Evolutionary conservation across 805 yeast species (phyloP).

Genomic region (Starmerella davenportii): DNA sequence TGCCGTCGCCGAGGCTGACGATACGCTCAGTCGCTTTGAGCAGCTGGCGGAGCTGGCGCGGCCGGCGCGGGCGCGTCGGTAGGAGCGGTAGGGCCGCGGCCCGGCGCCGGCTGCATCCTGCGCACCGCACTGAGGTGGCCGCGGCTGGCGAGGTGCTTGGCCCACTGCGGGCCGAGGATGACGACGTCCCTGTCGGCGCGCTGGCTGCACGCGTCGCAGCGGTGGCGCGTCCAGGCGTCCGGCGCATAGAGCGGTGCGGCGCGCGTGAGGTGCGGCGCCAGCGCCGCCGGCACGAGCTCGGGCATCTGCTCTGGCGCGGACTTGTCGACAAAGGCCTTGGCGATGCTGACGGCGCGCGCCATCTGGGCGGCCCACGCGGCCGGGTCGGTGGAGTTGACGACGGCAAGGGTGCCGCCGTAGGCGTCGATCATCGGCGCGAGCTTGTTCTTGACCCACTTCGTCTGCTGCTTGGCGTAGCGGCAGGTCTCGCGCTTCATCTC

Average conservation of each 20-base stretch:
- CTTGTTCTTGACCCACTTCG: slow-evolving; percentile 72
- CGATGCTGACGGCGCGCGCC: slow-evolving; percentile 36
- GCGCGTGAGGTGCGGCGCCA: background rate
- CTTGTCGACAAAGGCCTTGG: slow-evolving; percentile 25
- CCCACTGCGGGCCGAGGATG: slow-evolving; percentile 60
- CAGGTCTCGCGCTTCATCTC: slow-evolving; percentile 68
- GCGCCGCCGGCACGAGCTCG: background rate
- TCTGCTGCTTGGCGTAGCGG: slow-evolving; percentile 72
- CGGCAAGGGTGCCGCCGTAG: slow-evolving; percentile 37
- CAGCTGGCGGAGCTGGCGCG: background rate
- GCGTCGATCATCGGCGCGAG: slow-evolving; percentile 41
- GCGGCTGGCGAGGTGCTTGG: slow-evolving; percentile 46
- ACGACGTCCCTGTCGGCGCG: slow-evolving; percentile 32
- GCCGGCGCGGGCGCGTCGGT: too few relatives aligned
- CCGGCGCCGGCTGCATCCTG: too few relatives aligned
- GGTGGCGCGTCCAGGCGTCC: slow-evolving; percentile 44
- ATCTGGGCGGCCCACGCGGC: slow-evolving; percentile 32
- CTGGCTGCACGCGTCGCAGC: slow-evolving; percentile 49
- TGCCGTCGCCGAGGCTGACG: background rate
- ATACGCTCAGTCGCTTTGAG: background rate
- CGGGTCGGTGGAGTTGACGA: slow-evolving; percentile 65
- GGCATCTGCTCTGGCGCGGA: background rate
- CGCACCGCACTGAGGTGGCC: slow-evolving; percentile 49
- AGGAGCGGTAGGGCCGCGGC: too few relatives aligned
- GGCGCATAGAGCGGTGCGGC: background rate